Conservation (phyloP, 495 filamentous ascomycete genomes). For the Aspergillus asperescens region DNA sequence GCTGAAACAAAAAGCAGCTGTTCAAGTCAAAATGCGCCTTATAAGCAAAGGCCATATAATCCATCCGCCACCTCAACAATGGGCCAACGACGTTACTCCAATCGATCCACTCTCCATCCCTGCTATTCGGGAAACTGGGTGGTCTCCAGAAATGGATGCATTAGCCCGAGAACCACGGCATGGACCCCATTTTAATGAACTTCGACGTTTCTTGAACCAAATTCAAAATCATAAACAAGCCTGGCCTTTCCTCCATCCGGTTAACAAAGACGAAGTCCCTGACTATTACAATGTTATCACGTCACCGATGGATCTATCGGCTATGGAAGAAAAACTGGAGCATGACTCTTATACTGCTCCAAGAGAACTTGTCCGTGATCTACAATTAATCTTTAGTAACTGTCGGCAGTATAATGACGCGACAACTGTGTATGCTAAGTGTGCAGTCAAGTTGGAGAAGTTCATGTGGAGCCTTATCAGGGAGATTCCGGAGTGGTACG, state of each 20-base stretch:
- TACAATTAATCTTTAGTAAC: conserved; percentile 88
- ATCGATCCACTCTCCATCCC: conserved; percentile 79
- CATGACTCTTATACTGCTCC: conserved; percentile 86
- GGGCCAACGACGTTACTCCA: conserved; percentile 61
- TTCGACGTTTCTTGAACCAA: conserved; percentile 88
- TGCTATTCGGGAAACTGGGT: conserved; percentile 83
- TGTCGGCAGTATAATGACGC: conserved; percentile 96
- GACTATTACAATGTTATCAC: conserved; percentile 99
- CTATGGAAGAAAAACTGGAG: conserved; percentile 94
- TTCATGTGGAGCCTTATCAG: conserved; percentile 94
- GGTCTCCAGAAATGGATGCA: conserved; percentile 97
- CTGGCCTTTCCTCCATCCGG: conserved; percentile 93
- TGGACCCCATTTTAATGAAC: conserved; percentile 90
- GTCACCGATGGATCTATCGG: conserved; percentile 93
- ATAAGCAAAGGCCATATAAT: conserved; percentile 84
- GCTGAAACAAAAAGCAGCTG: conserved; percentile 91
- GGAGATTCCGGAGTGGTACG: conserved; percentile 95
- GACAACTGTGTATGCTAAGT: conserved; percentile 90
- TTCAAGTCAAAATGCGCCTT: conserved; percentile 88
- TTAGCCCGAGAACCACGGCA: conserved; percentile 93
- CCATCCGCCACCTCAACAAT: conserved; percentile 78
- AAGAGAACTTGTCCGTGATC: conserved; percentile 90
- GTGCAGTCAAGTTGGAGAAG: conserved; percentile 91
- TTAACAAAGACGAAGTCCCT: conserved; percentile 89
- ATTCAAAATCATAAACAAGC: conserved; percentile 86